Evolutionary conservation across 371 early-diverging fungal species (phyloP), one percentile per base, ranked within the genome.

Genomic region (Zychaea mexicana): DNA sequence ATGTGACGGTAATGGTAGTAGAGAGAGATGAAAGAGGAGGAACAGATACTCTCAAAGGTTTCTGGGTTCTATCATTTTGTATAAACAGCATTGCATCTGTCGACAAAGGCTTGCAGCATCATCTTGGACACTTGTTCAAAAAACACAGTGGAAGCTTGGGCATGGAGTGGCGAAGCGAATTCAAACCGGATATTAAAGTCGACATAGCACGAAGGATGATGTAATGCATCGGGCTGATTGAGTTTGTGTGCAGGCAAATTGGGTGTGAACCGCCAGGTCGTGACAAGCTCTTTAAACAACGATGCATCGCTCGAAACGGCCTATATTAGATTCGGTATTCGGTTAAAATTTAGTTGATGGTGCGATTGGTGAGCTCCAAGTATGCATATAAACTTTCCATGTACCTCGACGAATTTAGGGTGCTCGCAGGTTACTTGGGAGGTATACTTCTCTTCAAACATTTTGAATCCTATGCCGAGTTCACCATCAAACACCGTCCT

Each of bases 171-270:
- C 0, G 92, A 91, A 27, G 85, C 76, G 71, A 94, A 93, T 66
- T 93, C 90, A 73, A 93, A 94, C n/a, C 77, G 68, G 33, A 94
- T 88, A 36, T 78, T 64, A 69, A 92, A 92, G 66, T 91, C 90
- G 2, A 93, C 84, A 67, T 71, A 72, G 67, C 90, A 89, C 12
- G 81, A 69, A 0, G 87, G 85, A 52, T 82, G 83, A 39, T 83
- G 62, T 73, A 6, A 66, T 64, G 62, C 33, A 31, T 63, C 74
- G 64, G 69, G 71, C 21, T 55, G 64, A 26, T 57, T 72, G 2
- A 73, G 62, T 22, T 71, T 63, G 17, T 76, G 59, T 3, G 61
- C 58, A 21, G 78, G 73, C 8, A 78, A 36, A 46, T 79, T 74
- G 28, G 90, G 90, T 0, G 82, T 74, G 57, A 93, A 89, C 19